Base-by-base conservation (phyloP, 208 protist species). In the Crithidia fasciculata region DNA sequence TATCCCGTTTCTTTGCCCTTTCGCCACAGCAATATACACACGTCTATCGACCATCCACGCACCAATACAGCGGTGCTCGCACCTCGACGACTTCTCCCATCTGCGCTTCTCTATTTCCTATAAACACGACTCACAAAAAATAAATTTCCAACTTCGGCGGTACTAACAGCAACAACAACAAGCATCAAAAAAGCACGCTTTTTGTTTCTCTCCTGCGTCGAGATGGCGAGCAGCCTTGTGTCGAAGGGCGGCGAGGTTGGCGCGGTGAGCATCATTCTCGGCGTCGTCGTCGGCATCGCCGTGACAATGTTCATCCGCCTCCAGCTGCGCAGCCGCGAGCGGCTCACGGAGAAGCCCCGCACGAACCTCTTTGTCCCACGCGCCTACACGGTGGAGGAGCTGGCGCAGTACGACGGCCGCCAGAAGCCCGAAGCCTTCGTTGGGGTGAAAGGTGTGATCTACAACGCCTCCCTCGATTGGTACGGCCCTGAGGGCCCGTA, bases 381-480 rank as follows among this genome's bases (percentile, higher is more conserved):
- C 53, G 87, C 77, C 16, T 96, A 92, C 78, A 96, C 89, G 9
- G 55, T 92, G 19, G 89, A 91, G 60, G 89, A 96, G 74, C 72
- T 96, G 44, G 83, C 76, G 36, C 73, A 91, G 64, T 96, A 92
- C 74, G 86, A 96, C 65, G 91, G 87, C 62, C 73, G 69, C 13
- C 76, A 61, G 61, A 88, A 81, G 53, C 91, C 91, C 43, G 65
- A 83, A 54, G 86, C 81, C 2, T 94, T 97, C 50, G 79, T 97
- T 2, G 90, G 78, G 15, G 88, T 95, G 54, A 95, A 95, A 68
- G 93, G 93, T 19, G 72, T 95, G 66, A 80, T 97, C 68, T 97
- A 97, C 85, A 93, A 92, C 62, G 90, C 74, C 16, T 84, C 87
- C 2, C 64, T 85, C 45, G 84, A 91, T 49, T 94, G 86, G 71